A percentile compares a stretch with the other conserved stretches of the same genome.
phyloP scores from a whole-genome alignment of 371 early-diverging fungal species.

The Rhizopus stolonifer region DNA sequence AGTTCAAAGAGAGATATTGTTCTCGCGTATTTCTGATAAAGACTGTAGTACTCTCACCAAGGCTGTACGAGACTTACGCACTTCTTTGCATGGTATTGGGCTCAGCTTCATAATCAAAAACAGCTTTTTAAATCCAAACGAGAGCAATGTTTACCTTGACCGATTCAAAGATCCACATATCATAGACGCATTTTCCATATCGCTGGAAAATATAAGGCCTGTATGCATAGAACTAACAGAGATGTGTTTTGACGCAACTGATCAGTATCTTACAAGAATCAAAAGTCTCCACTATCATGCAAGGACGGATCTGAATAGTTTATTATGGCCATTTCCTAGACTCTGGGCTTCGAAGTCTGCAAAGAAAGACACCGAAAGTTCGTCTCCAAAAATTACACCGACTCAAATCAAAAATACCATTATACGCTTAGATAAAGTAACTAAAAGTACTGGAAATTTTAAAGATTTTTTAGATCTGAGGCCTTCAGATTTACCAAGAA shows the following conservation, averaged over 20 bases:
- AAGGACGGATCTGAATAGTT: slow-evolving; percentile 22
- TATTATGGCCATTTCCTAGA: slow-evolving; percentile 44
- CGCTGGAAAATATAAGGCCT: slow-evolving; percentile 7
- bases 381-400: not conserved
- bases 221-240: slow-evolving; percentile 1
- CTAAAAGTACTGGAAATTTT: slow-evolving; percentile 9
- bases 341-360: slow-evolving; percentile 15
- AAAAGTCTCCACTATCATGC: slow-evolving; percentile 20
- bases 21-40: slow-evolving; percentile 28
- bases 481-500: slow-evolving; percentile 17
- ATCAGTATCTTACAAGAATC: not conserved
- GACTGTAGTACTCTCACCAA: slow-evolving; percentile 35
- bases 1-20: slow-evolving; percentile 38
- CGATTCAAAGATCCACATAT: slow-evolving; percentile 9
- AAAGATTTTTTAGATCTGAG: slow-evolving; percentile 12
- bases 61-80: slow-evolving; percentile 26
- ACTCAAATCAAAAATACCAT: not conserved
- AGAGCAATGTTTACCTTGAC: slow-evolving; percentile 8
- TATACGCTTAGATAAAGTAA: slow-evolving; percentile 2
- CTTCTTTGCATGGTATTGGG: slow-evolving; percentile 36
- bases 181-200: slow-evolving; percentile 10
- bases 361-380: not conserved
- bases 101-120: slow-evolving; percentile 33
- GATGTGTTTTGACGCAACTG: slow-evolving; percentile 12
- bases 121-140: slow-evolving; percentile 12